Conservation (phyloP, 169 alveolate species). For the Toxoplasma gondii region DNA sequence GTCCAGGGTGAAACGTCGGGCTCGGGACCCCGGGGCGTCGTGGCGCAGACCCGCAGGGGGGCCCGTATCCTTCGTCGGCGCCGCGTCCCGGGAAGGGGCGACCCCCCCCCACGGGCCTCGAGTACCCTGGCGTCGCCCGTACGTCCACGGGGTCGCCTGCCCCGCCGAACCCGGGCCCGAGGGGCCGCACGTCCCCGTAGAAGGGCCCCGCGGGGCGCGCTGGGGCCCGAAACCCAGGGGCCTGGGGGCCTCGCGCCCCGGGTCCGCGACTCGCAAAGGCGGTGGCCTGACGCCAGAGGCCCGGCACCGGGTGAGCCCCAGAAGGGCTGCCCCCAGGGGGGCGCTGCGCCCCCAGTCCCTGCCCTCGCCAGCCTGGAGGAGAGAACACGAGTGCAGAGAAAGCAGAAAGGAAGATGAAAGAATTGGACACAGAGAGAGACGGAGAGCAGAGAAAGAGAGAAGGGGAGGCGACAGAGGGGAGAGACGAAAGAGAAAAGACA, state of each 20-base stretch:
- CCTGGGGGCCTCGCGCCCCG: background rate
- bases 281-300: background rate
- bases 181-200: background rate
- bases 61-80: background rate
- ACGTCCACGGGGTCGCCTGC: background rate
- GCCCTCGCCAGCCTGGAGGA: conserved; percentile 12
- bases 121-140: background rate
- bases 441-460: too few relatives aligned
- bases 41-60: too few relatives aligned
- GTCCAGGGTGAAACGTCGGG: too few relatives aligned
- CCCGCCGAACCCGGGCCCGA: background rate
- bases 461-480: background rate
- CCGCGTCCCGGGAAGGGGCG: background rate
- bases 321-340: background rate
- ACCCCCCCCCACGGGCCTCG: background rate
- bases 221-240: background rate
- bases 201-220: background rate
- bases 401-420: background rate
- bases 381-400: too few relatives aligned
- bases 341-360: background rate
- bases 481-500: background rate
- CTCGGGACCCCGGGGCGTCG: too few relatives aligned
- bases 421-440: background rate
- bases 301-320: background rate
- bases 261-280: background rate